Evolutionary conservation across 768 basidiomycete species (phyloP).

Genomic region (Calocybe cyanea): DNA sequence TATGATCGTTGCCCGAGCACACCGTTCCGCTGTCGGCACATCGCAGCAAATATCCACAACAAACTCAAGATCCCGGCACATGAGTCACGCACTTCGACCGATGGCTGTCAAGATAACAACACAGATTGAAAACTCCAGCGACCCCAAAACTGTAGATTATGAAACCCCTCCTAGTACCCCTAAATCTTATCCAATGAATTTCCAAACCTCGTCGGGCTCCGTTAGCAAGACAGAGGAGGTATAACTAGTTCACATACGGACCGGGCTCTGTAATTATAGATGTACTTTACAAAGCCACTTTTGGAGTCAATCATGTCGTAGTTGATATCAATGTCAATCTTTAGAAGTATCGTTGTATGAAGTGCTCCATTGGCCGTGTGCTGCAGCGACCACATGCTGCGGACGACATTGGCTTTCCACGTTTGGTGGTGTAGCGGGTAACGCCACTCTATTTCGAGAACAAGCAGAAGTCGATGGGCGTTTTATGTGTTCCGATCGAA

Average conservation of each 20-base stretch:
- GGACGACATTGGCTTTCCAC: too few relatives aligned
- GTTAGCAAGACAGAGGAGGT: background rate
- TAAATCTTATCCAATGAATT: constrained; percentile 9
- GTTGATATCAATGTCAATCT: too few relatives aligned
- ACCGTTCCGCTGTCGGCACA: constrained; percentile 11
- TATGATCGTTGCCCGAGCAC: constrained; percentile 21
- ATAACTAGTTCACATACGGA: background rate
- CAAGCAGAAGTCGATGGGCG: background rate
- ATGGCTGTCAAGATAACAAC: constrained; percentile 19
- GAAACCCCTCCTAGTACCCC: constrained; percentile 14
- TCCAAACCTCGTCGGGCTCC: constrained; percentile 1
- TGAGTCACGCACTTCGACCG: constrained; percentile 14
- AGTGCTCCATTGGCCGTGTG: too few relatives aligned
- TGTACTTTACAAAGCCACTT: background rate
- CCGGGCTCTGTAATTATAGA: background rate
- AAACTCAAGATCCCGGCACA: constrained; percentile 8
- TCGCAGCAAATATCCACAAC: constrained; percentile 5
- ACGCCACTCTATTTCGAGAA: too few relatives aligned
- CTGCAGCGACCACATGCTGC: too few relatives aligned
- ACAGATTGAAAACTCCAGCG: constrained; percentile 10
- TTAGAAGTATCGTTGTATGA: too few relatives aligned
- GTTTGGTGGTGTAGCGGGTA: too few relatives aligned
- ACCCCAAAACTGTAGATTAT: constrained; percentile 9
- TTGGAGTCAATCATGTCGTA: too few relatives aligned
- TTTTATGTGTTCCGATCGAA: background rate